Evolutionary conservation across 2,329 filamentous ascomycete species (phyloP).

Genomic region (Sphaceloma murrayae): DNA sequence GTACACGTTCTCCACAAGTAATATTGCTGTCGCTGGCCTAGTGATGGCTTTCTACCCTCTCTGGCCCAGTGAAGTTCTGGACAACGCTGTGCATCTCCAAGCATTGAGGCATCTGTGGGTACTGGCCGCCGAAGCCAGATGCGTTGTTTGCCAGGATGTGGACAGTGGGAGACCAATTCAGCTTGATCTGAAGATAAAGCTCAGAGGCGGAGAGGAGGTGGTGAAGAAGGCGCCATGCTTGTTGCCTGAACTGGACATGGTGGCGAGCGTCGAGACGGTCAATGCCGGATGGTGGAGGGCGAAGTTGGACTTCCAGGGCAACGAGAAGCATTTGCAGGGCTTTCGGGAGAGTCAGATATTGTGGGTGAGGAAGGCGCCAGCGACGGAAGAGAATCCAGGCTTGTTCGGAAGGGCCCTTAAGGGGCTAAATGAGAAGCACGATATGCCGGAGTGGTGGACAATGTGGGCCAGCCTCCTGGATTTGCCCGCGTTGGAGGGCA

Average conservation of each 20-base stretch:
- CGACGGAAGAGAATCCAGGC: conserved; percentile 42
- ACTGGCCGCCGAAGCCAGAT: conserved; percentile 79
- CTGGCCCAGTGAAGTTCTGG: conserved; percentile 79
- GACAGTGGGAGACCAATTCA: conserved; percentile 72
- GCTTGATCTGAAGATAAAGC: conserved; percentile 25
- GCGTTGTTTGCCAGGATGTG: conserved; percentile 77
- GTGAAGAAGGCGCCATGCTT: conserved; percentile 44
- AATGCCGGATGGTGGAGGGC: conserved; percentile 71
- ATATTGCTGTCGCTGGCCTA: conserved; percentile 75
- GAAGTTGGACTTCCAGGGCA: conserved; percentile 60
- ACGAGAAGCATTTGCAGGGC: conserved; percentile 51
- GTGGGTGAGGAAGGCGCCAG: conserved; percentile 58
- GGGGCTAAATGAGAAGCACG: conserved; percentile 53
- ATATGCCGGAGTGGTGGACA: conserved; percentile 14
- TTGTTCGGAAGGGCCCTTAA: conserved; percentile 63
- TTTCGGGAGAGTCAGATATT: conserved; percentile 65
- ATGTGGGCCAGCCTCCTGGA: conserved; percentile 68
- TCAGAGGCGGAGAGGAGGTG: conserved; percentile 22
- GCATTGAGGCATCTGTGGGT: conserved; percentile 98
- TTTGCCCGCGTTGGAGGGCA: conserved; percentile 42
- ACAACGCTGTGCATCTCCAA: conserved; percentile 90
- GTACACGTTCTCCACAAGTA: conserved; percentile 79
- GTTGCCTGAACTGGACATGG: conserved; percentile 54
- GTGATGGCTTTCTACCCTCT: conserved; percentile 90
- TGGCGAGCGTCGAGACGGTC: conserved; percentile 52